phyloP scores from a whole-genome alignment of 192 early-diverging fungal species.

The Dissophora globulifera region DNA sequence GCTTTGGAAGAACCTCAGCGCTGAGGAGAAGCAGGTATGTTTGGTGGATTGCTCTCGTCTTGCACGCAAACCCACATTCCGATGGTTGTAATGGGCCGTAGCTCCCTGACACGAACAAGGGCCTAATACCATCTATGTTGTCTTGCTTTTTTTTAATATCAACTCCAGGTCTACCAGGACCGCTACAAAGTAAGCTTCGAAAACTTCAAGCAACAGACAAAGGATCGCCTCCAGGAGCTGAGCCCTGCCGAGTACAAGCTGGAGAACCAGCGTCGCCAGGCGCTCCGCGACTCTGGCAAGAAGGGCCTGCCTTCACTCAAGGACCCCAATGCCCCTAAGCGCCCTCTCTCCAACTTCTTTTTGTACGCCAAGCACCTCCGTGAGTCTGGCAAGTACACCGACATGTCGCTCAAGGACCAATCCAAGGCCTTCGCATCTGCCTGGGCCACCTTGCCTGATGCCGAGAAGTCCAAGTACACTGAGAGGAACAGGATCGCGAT shows the following conservation, averaged over 20 bases:
- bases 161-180: conserved; percentile 42
- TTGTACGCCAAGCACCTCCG: conserved; percentile 38
- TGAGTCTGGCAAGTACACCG: conserved; percentile 7
- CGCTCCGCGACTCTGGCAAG: conserved; percentile 36
- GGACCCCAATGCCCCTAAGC: conserved; percentile 54
- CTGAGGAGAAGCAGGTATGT: conserved; percentile 43
- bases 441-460: conserved; percentile 12
- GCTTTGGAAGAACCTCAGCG: conserved; percentile 44
- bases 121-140: too few species aligned
- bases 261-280: conserved; percentile 44
- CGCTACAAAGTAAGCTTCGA: conserved; percentile 44
- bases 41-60: too few species aligned
- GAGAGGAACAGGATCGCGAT: conserved; percentile 17
- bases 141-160: too few species aligned
- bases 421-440: conserved; percentile 18
- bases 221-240: conserved; percentile 36
- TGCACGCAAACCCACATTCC: too few species aligned
- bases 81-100: too few species aligned
- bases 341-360: conserved; percentile 41
- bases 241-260: conserved; percentile 35
- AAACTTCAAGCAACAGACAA: conserved; percentile 44
- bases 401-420: conserved; percentile 19
- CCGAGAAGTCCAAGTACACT: conserved; percentile 13
- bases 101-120: too few species aligned
- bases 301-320: conserved; percentile 22